Base-by-base conservation (phyloP, 2,329 filamentous ascomycete genomes). In the Aureobasidium musti region DNA sequence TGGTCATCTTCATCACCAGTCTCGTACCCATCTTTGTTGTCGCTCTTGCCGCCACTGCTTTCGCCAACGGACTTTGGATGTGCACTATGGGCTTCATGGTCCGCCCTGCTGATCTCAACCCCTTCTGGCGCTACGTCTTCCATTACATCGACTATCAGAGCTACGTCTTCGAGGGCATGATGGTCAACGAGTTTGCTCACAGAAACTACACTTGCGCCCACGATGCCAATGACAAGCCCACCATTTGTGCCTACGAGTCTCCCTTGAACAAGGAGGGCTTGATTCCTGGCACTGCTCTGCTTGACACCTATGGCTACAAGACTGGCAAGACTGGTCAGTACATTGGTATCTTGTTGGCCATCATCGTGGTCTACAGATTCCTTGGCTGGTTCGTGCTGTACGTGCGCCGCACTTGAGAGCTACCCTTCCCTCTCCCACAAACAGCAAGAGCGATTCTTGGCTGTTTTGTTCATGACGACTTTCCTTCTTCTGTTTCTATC, bases 1-100 rank as follows among this genome's bases (percentile, higher is more conserved):
- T 96, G 0, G 91, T 96, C 28, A 90, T 96, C 2, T 81, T 96
- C 33, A 81, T 95, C 26, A 86, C 88, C 0, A 86, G 84, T 1
- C 76, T 95, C 1, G 87, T 92, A 70, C 91, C 91, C 0, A 89
- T 88, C 69, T 96, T 96, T 70, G 91, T 96, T 59, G 85, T 94
- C 52, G 82, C 90, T 0, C 85, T 96, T 0, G 91, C 92, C 0
- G 81, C 92, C 1, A 90, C 90, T 0, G 91, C 92, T 0, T 96
- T 96, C 73, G 89, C 90, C 26, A 96, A 96, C 77, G 92, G 91
- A 0, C 81, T 96, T 7, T 96, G 91, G 91, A 96, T 96, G 91
- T 88, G 85, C 61, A 90, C 94, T 1, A 87, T 89, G 63, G 92
- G 92, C 0, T 96, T 96, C 79, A 83, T 96, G 76, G 91, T 96